Conservation (phyloP, 202 grass and related monocot species). For the Cymbopogon flexuosus region DNA sequence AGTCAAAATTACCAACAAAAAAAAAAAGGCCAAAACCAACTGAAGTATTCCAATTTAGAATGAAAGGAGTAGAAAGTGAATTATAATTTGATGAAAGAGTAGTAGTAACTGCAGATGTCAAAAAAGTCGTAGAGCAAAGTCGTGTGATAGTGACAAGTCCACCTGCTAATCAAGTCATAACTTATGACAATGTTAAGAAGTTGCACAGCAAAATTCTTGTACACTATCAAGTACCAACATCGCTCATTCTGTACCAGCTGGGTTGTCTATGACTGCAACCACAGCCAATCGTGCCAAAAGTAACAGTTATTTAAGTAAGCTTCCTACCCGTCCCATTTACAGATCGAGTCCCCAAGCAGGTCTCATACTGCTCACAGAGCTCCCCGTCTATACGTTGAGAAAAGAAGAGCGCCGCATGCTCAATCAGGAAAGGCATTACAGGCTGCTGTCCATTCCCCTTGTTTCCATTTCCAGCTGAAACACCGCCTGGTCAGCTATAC, state of each 20-base stretch:
- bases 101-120: neutral
- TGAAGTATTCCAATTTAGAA: neutral
- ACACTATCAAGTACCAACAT: neutral
- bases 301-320: neutral
- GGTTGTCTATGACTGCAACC: slow-evolving; percentile 26
- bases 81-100: too few relatives aligned
- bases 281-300: slow-evolving; percentile 9
- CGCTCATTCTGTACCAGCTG: slow-evolving; percentile 28
- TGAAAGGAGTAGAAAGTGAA: neutral
- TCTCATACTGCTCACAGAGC: slow-evolving; percentile 7
- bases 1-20: too few relatives aligned
- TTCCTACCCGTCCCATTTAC: slow-evolving; percentile 43
- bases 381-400: slow-evolving; percentile 19
- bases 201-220: slow-evolving; percentile 27
- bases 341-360: slow-evolving; percentile 32
- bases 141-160: neutral
- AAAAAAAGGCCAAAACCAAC: too few relatives aligned
- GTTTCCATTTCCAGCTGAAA: slow-evolving; percentile 30
- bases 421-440: neutral
- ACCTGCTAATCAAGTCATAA: neutral
- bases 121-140: too few relatives aligned
- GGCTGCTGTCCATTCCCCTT: slow-evolving; percentile 13
- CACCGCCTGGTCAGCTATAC: slow-evolving; percentile 21
- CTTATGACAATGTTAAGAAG: neutral
- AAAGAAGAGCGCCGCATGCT: slow-evolving; percentile 1